These are phyloP conservation scores for Silene coronaria DNA, from an alignment of 179 eudicot species.

Conservation along the genomic window DNA sequence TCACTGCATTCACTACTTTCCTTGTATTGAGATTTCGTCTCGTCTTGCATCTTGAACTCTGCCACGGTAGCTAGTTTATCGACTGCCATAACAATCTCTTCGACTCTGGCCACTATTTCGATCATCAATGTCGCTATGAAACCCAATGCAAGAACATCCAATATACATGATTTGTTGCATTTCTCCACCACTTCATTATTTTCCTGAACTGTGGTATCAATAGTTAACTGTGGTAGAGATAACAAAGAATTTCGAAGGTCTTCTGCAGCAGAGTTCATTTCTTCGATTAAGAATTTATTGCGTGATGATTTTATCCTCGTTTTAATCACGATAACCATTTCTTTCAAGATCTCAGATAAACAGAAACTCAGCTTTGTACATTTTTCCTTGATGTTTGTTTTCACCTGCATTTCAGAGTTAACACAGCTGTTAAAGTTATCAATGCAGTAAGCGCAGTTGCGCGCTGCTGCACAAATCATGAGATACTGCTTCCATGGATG, in stretches of 20 bases:
- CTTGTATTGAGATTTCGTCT: constrained; percentile 23
- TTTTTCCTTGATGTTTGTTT: constrained; percentile 33
- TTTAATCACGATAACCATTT: constrained; percentile 34
- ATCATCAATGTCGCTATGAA: constrained; percentile 48
- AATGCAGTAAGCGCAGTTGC: constrained; percentile 56
- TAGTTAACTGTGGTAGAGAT: constrained; percentile 16
- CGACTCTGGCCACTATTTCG: constrained; percentile 50
- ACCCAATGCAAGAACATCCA: constrained; percentile 54
- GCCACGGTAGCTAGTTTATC: constrained; percentile 47
- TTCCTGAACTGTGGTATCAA: too few relatives aligned
- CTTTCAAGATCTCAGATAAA: constrained; percentile 48
- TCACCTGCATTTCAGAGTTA: constrained; percentile 45
- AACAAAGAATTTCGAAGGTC: constrained; percentile 47
- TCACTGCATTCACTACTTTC: constrained; percentile 11
- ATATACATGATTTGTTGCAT: constrained; percentile 25
- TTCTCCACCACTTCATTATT: constrained; percentile 18
- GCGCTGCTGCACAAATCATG: constrained; percentile 46
- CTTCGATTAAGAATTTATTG: constrained; percentile 29
- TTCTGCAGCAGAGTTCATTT: constrained; percentile 51
- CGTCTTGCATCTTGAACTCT: constrained; percentile 29
- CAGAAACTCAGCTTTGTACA: constrained; percentile 40
- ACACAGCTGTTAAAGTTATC: constrained; percentile 49
- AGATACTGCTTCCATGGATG: constrained; percentile 77
- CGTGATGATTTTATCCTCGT: constrained; percentile 46
- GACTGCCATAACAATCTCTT: constrained; percentile 41